Base-by-base conservation (phyloP, 2,329 filamentous ascomycete genomes). In the Monosporascus ibericus region DNA sequence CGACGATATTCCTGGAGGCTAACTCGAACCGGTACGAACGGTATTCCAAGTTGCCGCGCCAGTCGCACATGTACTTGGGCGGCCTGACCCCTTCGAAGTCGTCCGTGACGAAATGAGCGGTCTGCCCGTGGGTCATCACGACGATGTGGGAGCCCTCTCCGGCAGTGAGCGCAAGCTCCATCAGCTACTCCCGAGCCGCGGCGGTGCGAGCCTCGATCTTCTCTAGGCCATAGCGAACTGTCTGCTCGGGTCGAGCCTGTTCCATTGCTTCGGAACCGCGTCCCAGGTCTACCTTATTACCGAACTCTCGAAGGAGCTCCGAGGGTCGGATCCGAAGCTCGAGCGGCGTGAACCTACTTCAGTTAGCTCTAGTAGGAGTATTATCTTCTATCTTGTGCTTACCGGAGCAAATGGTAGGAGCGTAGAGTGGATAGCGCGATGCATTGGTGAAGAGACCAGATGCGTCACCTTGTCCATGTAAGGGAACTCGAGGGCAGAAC, bases 91-190 rank as follows among this genome's bases (percentile, higher is more conserved):
- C 48, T 3, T 37, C 18, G 18, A 37, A 50, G 18, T 50, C 42
- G 14, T 50, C 49, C 3, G 42, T 39, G 11, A 50, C 14, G 7
- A 36, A 50, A 14, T 50, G 42, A 22, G 14, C 20, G 3, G 42
- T 38, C 7, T 47, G 49, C 7, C 49, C 49, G 20, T 47, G 49
- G 6, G 49, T 47, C 30, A 50, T 47, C 7, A 50, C 49, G n/a
- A 46, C 40, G 27, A 50, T 36, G 49, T 50, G 40, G 4, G 40
- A 20, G 14, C 14, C 30, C 6, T 22, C 18, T 4, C 20, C 39
- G n/a, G 42, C 6, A 8, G 11, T 5, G 5, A 15, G 11, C 5
- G 42, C 49, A 2, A 38, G 27, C 5, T 11, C 11, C 5, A 11
- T n/a, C 7, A 50, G 20, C n/a, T 6, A 38, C 14, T 38, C 14